phyloP scores from a whole-genome alignment of 2,329 filamentous ascomycete species.

The Hyphodiscus sp. region DNA sequence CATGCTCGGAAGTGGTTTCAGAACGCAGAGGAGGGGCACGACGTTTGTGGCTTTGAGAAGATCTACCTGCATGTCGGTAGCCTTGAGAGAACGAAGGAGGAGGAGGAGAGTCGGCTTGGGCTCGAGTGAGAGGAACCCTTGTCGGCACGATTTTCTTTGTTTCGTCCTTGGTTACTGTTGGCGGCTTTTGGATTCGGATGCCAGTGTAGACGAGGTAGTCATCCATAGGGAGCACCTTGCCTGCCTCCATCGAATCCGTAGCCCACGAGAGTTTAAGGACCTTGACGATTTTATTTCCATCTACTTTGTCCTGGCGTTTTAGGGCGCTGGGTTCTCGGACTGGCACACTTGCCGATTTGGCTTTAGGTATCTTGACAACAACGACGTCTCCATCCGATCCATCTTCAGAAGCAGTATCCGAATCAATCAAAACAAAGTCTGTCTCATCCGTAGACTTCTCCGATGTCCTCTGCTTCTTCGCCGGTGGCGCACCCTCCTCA shows the following conservation, averaged over 20 bases:
- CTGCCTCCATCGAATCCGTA: slow-evolving; percentile 42
- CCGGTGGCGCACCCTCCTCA: neutral
- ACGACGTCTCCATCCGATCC: neutral
- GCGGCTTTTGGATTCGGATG: slow-evolving; percentile 7
- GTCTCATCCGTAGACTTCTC: neutral
- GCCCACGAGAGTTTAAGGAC: slow-evolving; percentile 57
- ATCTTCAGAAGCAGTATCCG: neutral
- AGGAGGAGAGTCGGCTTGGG: slow-evolving; percentile 22
- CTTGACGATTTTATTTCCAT: slow-evolving; percentile 32
- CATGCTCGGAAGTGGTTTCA: slow-evolving; percentile 72
- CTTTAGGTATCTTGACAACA: neutral
- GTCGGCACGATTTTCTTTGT: neutral
- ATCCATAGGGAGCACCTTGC: slow-evolving; percentile 39
- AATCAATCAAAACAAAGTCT: neutral
- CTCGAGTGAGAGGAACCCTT: slow-evolving; percentile 1
- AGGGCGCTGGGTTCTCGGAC: neutral
- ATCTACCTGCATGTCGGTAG: slow-evolving; percentile 11
- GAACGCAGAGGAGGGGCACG: slow-evolving; percentile 43
- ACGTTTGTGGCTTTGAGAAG: slow-evolving; percentile 6
- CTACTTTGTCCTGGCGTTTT: neutral
- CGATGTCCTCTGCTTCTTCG: neutral
- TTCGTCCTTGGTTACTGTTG: neutral
- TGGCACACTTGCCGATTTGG: neutral
- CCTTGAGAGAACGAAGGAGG: slow-evolving; percentile 2
- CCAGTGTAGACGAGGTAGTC: slow-evolving; percentile 51